Evolutionary conservation across 352 stramenopile species (phyloP), one percentile per base, ranked within the genome.

Genomic region (Globisporangium megalacanthum): DNA sequence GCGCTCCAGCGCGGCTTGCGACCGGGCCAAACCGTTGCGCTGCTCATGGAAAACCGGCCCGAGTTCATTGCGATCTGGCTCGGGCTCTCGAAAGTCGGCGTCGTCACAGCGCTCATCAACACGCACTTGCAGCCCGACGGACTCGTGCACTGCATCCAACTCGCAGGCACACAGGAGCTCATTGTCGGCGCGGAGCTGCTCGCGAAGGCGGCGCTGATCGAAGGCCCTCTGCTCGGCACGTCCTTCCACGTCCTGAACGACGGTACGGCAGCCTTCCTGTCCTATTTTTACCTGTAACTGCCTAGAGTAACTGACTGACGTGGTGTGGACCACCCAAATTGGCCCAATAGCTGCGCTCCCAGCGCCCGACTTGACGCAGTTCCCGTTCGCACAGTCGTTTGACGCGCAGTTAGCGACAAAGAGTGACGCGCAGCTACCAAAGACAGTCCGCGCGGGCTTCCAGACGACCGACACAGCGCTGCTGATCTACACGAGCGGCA

Each of bases 401-500:
- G 74, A 89, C 53, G 52, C 44, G 7, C 44, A 80, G 53, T 60
- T 87, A 14, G 50, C 54, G 29, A 56, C 66, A 8, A 54, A 68
- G 57, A 70, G 42, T 33, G 52, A 56, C 19, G 64, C 77, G 47
- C 61, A 61, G 20, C 68, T 73, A 2, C 49, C 69, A 0, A 42
- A 49, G 9, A 56, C 65, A 0, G 65, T 76, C 22, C 71, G 79
- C 13, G 48, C 61, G 0, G 55, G 62, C 8, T 69, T 88, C 49
- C 66, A 60, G 37, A 83, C 70, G n/a, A 77, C 61, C 4, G 79
- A 93, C 62, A 85, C 72, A 58, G 73, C 73, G 25, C 61, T 92
- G 47, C 70, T 88, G n/a, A 94, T 95, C 59, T 95, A 92, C 60
- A 94, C 83, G 39, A 94, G 83, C 47, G 86, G 86, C 46, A 95